phyloP scores from a whole-genome alignment of 257 asterid genomes.

The Primulina huaijiensis region DNA sequence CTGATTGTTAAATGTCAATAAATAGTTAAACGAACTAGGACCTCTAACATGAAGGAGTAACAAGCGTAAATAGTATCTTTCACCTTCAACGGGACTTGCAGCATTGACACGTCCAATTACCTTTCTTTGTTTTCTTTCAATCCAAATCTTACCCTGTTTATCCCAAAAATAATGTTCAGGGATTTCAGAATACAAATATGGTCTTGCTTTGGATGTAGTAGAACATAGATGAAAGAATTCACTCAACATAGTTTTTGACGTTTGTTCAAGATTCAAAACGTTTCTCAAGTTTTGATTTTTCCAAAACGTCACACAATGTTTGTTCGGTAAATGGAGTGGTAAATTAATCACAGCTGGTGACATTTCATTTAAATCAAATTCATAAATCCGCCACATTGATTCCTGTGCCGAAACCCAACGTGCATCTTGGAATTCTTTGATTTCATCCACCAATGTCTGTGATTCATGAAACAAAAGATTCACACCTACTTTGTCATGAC shows the following conservation, averaged over 20 bases:
- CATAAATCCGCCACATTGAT: constrained; percentile 25
- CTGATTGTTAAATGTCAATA: not conserved
- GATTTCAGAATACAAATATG: not conserved
- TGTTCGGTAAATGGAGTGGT: constrained; percentile 9
- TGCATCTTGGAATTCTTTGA: constrained; percentile 18
- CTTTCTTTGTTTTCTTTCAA: not conserved
- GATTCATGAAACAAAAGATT: not conserved
- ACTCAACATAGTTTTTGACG: too few species aligned
- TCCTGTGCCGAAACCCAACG: constrained; percentile 18
- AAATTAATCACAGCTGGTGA: not conserved
- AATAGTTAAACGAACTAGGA: not conserved
- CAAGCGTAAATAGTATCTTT: not conserved
- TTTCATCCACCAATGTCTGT: constrained; percentile 1
- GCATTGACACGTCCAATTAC: not conserved
- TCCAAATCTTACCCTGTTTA: too few species aligned
- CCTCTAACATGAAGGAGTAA: too few species aligned
- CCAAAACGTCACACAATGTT: too few species aligned
- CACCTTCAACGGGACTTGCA: not conserved
- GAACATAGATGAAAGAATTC: not conserved
- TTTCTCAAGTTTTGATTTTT: not conserved
- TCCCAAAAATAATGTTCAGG: too few species aligned
- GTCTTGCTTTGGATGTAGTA: not conserved
- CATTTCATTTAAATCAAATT: constrained; percentile 13
- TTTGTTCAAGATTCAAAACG: too few species aligned
- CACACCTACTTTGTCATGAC: not conserved